phyloP scores from a whole-genome alignment of 192 early-diverging fungal genomes.

The Funneliformis geosporum region DNA sequence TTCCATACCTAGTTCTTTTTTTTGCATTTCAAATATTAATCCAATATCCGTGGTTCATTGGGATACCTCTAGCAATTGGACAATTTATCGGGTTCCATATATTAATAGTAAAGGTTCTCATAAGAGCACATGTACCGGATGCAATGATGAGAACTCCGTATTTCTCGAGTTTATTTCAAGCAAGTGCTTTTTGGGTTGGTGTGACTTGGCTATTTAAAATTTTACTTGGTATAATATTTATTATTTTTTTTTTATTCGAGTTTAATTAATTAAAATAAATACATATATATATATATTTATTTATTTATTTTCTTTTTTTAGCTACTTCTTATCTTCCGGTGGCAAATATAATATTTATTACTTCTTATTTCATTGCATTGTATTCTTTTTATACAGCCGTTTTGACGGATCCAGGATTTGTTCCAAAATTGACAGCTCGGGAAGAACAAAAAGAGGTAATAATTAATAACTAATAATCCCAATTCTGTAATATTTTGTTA shows the following conservation, averaged over 20 bases:
- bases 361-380: conserved; percentile 58
- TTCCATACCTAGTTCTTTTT: conserved; percentile 69
- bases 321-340: conserved; percentile 62
- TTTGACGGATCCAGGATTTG: conserved; percentile 77
- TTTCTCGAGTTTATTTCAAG: conserved; percentile 84
- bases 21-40: conserved; percentile 58
- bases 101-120: conserved; percentile 60
- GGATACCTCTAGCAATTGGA: conserved; percentile 60
- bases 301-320: conserved; percentile 33
- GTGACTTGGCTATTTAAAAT: conserved; percentile 66
- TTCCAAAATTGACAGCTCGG: conserved; percentile 51
- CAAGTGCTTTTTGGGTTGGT: conserved; percentile 73
- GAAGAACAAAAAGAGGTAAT: conserved; percentile 46
- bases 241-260: neutral
- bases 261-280: neutral
- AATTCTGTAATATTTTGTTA: neutral
- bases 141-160: conserved; percentile 79
- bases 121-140: conserved; percentile 48
- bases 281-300: neutral
- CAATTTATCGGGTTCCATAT: conserved; percentile 60
- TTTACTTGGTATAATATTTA: conserved; percentile 58
- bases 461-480: neutral
- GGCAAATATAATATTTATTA: conserved; percentile 69
- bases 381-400: conserved; percentile 79
- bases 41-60: conserved; percentile 76